A percentile compares a stretch with the other conserved stretches of the same genome.
Evolutionary conservation across 2,329 filamentous ascomycete genomes (phyloP).

Genomic region (Hymenoscyphus albidus): DNA sequence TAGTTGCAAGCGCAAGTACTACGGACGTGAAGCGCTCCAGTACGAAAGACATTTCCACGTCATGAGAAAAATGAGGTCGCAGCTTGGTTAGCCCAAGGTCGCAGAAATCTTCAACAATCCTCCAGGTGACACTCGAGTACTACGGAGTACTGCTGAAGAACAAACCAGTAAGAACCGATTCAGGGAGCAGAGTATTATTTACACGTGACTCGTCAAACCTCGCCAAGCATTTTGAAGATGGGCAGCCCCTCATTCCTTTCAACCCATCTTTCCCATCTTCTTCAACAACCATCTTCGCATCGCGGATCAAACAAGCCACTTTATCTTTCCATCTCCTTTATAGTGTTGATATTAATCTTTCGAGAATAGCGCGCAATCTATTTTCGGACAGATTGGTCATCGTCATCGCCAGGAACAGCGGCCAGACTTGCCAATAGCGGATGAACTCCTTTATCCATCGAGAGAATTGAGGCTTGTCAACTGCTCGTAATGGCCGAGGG

Average conservation of each 20-base stretch:
- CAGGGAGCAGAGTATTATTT: background rate
- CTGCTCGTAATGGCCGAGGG: background rate
- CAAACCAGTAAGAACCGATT: background rate
- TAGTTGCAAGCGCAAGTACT: too few species aligned
- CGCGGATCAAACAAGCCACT: background rate
- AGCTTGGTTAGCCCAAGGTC: background rate
- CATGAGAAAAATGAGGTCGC: background rate
- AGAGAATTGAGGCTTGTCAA: constrained; percentile 5
- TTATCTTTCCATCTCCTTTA: background rate
- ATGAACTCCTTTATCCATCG: background rate
- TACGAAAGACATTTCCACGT: background rate
- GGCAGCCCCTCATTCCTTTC: background rate
- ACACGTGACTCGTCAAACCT: background rate
- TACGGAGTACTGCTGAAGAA: background rate
- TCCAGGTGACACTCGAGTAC: background rate
- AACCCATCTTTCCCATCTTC: background rate
- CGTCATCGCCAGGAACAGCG: background rate
- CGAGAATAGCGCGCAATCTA: constrained; percentile 1
- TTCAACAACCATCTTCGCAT: background rate
- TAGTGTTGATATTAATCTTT: background rate
- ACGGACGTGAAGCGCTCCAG: background rate
- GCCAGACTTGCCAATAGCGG: background rate
- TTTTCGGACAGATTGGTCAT: background rate
- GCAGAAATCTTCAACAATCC: background rate
- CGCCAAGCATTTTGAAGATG: background rate